These are phyloP conservation scores for Xylaria cubensis DNA, from an alignment of 495 filamentous ascomycete genomes.

Conservation along the genomic window DNA sequence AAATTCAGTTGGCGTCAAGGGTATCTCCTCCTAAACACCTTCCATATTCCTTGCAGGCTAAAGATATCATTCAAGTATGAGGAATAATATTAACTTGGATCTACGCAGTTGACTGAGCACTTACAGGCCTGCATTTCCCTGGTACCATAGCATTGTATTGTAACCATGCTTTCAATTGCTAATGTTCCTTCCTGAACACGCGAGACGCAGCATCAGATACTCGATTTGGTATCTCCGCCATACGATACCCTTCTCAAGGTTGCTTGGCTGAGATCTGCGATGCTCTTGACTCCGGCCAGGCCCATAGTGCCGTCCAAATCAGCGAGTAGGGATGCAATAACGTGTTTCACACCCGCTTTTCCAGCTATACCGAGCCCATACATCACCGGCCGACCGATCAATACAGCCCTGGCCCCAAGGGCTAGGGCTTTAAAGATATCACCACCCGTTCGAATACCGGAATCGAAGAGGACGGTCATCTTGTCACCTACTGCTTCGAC, in stretches of 20 bases:
- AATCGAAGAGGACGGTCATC: constrained; percentile 56
- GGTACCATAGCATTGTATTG: background rate
- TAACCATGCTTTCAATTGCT: background rate
- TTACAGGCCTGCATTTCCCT: background rate
- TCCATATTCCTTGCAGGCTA: constrained; percentile 9
- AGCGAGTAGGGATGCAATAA: constrained; percentile 31
- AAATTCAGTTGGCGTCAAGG: background rate
- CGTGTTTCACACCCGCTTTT: constrained; percentile 57
- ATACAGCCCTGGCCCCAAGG: constrained; percentile 59
- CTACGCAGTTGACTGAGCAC: background rate
- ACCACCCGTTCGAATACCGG: constrained; percentile 54
- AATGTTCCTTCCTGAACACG: background rate
- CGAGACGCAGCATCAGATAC: constrained; percentile 10
- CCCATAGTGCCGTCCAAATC: constrained; percentile 36
- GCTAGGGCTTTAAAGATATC: constrained; percentile 60
- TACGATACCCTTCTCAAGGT: constrained; percentile 61
- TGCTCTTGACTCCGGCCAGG: constrained; percentile 42
- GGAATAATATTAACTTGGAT: background rate
- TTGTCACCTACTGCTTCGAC: constrained; percentile 54
- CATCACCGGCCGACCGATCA: constrained; percentile 58
- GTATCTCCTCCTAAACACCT: constrained; percentile 12
- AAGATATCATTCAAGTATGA: constrained; percentile 7
- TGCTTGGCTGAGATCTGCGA: constrained; percentile 58
- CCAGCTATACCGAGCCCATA: constrained; percentile 61
- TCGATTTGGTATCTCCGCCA: constrained; percentile 57